Evolutionary conservation across 192 early-diverging fungal genomes (phyloP).

Genomic region (Phycomyces nitens): DNA sequence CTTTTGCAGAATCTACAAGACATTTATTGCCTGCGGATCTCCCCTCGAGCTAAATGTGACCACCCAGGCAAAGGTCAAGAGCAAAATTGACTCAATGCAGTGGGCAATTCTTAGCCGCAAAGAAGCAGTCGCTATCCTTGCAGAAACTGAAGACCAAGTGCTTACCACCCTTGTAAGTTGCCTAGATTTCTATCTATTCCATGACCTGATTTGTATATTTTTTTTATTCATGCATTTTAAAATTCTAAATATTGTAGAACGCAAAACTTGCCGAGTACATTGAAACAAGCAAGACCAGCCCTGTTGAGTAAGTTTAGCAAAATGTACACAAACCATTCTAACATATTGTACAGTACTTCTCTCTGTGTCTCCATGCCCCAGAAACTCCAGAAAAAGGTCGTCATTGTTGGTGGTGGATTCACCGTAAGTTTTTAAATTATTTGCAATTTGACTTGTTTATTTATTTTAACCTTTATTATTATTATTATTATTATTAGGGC

Average conservation of each 20-base stretch:
- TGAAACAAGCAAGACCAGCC: conserved; percentile 7
- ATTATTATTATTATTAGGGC: too few relatives aligned
- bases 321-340: too few relatives aligned
- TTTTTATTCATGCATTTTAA: too few relatives aligned
- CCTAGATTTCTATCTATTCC: too few relatives aligned
- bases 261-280: conserved; percentile 10
- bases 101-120: conserved; percentile 14
- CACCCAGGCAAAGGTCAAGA: conserved; percentile 12
- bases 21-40: conserved; percentile 22
- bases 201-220: too few relatives aligned
- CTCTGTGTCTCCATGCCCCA: background rate
- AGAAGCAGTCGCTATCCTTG: conserved; percentile 17
- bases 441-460: background rate
- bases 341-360: background rate
- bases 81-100: conserved; percentile 9
- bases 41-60: conserved; percentile 28
- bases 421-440: conserved; percentile 14
- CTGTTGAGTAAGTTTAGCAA: conserved; percentile 9
- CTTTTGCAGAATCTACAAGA: conserved; percentile 32
- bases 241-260: conserved; percentile 5
- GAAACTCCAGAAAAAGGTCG: conserved; percentile 16
- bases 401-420: conserved; percentile 38
- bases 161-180: conserved; percentile 16
- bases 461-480: conserved; percentile 1
- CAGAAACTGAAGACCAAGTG: conserved; percentile 21